Conservation (phyloP, 1,284 basidiomycete genomes). For the Naganishia sp. region DNA sequence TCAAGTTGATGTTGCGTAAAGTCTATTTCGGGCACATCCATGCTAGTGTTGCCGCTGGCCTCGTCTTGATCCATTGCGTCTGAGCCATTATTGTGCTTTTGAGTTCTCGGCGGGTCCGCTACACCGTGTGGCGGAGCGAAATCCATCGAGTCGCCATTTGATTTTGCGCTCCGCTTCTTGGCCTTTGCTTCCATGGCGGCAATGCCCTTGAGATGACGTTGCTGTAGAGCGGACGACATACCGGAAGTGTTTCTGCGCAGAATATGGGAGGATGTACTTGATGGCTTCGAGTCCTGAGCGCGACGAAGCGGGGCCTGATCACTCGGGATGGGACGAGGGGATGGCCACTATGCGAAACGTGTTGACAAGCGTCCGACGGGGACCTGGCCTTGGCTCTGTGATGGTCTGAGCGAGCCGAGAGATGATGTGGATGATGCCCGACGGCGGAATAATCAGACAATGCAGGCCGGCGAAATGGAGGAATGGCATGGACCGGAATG, state of each 20-base stretch:
- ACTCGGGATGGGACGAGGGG: not conserved
- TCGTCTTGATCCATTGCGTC: slow-evolving; percentile 28
- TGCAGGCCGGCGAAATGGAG: too few relatives aligned
- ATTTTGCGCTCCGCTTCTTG: slow-evolving; percentile 16
- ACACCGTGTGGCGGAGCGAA: too few relatives aligned
- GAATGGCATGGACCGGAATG: too few relatives aligned
- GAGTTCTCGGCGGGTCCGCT: slow-evolving; percentile 41
- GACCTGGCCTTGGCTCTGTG: too few relatives aligned
- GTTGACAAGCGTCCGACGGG: too few relatives aligned
- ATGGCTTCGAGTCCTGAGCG: too few relatives aligned
- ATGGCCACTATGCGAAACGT: not conserved
- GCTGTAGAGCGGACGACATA: slow-evolving; percentile 20
- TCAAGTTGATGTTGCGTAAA: slow-evolving; percentile 86
- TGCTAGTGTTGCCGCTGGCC: slow-evolving; percentile 46
- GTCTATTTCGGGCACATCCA: slow-evolving; percentile 71
- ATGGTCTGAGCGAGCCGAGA: too few relatives aligned
- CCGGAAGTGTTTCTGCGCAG: not conserved
- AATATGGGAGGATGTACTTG: too few relatives aligned
- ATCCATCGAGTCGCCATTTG: slow-evolving; percentile 4
- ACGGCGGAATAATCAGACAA: too few relatives aligned
- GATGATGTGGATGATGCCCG: too few relatives aligned
- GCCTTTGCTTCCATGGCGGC: slow-evolving; percentile 27
- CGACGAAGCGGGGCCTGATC: too few relatives aligned
- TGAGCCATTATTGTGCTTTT: slow-evolving; percentile 37
- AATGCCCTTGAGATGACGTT: slow-evolving; percentile 26